phyloP scores from a whole-genome alignment of 352 stramenopile species.

The Phytophthora pistaciae region DNA sequence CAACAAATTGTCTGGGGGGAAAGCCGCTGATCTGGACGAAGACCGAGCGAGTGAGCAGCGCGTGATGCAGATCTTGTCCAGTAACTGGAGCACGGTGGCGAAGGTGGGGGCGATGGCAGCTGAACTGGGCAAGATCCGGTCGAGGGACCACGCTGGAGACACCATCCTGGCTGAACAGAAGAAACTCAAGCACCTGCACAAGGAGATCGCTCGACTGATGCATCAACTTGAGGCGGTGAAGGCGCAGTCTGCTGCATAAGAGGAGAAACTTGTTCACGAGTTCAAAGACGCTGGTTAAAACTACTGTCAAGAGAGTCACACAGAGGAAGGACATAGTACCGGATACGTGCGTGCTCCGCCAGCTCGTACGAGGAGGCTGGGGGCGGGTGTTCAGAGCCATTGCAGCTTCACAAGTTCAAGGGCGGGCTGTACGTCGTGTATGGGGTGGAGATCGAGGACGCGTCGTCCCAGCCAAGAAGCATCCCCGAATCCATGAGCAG shows the following conservation, averaged over 20 bases:
- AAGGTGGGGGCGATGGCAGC: constrained; percentile 64
- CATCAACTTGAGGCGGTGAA: constrained; percentile 58
- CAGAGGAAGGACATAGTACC: constrained; percentile 17
- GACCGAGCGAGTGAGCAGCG: constrained; percentile 48
- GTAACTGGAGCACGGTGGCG: constrained; percentile 69
- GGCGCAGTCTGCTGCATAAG: constrained; percentile 26
- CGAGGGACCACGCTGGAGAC: constrained; percentile 57
- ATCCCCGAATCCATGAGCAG: constrained; percentile 36
- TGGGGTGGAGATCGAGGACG: background rate
- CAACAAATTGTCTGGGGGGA: constrained; percentile 24
- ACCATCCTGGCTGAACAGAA: constrained; percentile 57
- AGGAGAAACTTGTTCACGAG: constrained; percentile 22
- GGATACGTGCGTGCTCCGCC: constrained; percentile 6
- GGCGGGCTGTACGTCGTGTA: constrained; percentile 26
- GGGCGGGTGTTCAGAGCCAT: background rate
- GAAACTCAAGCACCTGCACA: constrained; percentile 66
- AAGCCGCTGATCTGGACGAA: constrained; percentile 43
- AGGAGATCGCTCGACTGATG: constrained; percentile 63
- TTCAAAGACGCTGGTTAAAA: constrained; percentile 24
- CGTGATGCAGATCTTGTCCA: constrained; percentile 59
- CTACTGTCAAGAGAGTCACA: constrained; percentile 32
- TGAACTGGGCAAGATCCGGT: constrained; percentile 62
- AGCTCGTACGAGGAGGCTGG: constrained; percentile 20
- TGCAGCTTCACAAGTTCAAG: constrained; percentile 28
- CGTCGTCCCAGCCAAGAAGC: constrained; percentile 38